A percentile compares a stretch with the other conserved stretches of the same genome.
Evolutionary conservation across 2,329 filamentous ascomycete species (phyloP).

Genomic region (Calycina marina): DNA sequence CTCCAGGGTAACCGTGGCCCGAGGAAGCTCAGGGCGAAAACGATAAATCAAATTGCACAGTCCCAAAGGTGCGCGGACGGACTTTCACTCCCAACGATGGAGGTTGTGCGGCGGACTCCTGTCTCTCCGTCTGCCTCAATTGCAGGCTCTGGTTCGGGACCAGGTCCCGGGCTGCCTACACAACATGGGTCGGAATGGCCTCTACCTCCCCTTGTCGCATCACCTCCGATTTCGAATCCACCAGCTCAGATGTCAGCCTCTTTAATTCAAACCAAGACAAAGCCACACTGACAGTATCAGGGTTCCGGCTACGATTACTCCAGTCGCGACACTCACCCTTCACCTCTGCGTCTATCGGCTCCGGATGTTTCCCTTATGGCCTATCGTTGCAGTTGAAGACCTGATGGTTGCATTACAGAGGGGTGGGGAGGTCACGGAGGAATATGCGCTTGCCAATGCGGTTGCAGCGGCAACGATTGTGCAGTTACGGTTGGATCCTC

Average conservation of each 20-base stretch:
- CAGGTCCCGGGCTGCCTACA: background rate
- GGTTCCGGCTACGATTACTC: background rate
- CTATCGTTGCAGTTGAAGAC: constrained; percentile 31
- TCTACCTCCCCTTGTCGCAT: background rate
- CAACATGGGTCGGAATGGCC: background rate
- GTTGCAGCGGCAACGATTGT: constrained; percentile 33
- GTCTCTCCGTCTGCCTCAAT: too few relatives aligned
- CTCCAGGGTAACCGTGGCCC: background rate
- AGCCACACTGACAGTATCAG: background rate
- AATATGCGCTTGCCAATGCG: constrained; percentile 29
- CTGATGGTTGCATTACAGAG: constrained; percentile 26
- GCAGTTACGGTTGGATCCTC: constrained; percentile 29
- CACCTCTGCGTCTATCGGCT: constrained; percentile 25
- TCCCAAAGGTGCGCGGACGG: background rate
- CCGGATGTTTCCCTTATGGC: constrained; percentile 37
- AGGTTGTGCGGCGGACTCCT: background rate
- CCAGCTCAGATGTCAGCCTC: background rate
- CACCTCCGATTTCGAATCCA: background rate
- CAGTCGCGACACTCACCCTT: constrained; percentile 10
- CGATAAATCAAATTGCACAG: constrained; percentile 1
- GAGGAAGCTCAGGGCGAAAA: background rate
- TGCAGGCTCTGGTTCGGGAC: background rate
- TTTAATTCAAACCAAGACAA: background rate
- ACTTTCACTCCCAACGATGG: background rate
- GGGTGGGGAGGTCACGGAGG: constrained; percentile 23